Percentiles rank a stretch among this genome's conserved stretches.
Conservation (phyloP, 768 basidiomycete species). For the Paxillus ammoniavirescens region DNA sequence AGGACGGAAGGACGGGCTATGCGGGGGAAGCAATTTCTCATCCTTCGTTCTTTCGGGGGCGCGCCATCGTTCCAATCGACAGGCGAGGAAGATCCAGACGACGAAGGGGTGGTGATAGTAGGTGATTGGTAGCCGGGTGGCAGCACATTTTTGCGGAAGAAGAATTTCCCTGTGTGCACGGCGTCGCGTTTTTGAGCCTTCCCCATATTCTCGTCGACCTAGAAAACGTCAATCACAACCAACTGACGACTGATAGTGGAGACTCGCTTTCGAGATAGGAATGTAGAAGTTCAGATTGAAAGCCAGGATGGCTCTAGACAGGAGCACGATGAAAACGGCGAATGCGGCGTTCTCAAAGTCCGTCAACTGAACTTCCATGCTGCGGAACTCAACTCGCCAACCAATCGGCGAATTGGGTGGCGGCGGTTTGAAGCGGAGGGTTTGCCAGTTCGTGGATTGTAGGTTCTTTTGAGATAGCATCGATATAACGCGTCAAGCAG, state of each 20-base stretch:
- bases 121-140: slow-evolving; percentile 43
- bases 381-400: slow-evolving; percentile 97
- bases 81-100: slow-evolving; percentile 41
- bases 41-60: slow-evolving; percentile 56
- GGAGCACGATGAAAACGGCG: slow-evolving; percentile 88
- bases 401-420: slow-evolving; percentile 91
- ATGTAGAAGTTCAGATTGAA: slow-evolving; percentile 94
- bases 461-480: slow-evolving; percentile 62
- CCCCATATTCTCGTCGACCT: slow-evolving; percentile 98
- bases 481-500: neutral
- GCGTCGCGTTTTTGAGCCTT: slow-evolving; percentile 87
- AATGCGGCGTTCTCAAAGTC: slow-evolving; percentile 99
- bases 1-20: slow-evolving; percentile 46
- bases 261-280: slow-evolving; percentile 87
- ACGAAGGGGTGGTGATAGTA: slow-evolving; percentile 41
- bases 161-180: slow-evolving; percentile 70
- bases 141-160: slow-evolving; percentile 86
- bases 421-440: slow-evolving; percentile 96
- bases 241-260: neutral
- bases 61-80: slow-evolving; percentile 34
- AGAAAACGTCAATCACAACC: slow-evolving; percentile 1
- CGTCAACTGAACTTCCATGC: slow-evolving; percentile 98
- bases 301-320: slow-evolving; percentile 89
- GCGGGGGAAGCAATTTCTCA: slow-evolving; percentile 72
- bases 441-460: slow-evolving; percentile 99